Conservation (phyloP, 768 basidiomycete species). For the Terana coerulea region DNA sequence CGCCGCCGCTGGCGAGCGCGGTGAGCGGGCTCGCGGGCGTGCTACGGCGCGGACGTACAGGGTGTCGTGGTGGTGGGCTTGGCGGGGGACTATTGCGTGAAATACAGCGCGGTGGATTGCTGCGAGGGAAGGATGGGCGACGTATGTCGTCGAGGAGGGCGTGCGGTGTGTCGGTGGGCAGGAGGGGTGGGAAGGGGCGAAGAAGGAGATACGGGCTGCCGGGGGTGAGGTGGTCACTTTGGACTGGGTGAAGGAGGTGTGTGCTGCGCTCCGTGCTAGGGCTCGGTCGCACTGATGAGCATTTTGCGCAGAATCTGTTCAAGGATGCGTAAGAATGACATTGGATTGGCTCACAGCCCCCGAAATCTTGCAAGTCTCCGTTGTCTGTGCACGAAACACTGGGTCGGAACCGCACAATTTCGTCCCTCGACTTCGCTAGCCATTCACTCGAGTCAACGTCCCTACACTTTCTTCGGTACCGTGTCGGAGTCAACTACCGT, state of each 20-base stretch:
- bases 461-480: too few relatives aligned
- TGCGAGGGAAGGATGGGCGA: constrained; percentile 21
- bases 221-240: constrained; percentile 19
- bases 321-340: too few relatives aligned
- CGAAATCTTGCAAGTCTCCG: too few relatives aligned
- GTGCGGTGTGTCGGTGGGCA: constrained; percentile 21
- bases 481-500: too few relatives aligned
- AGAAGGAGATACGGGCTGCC: constrained; percentile 10
- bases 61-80: constrained; percentile 64
- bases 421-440: too few relatives aligned
- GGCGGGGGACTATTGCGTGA: constrained; percentile 80
- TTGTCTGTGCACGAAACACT: too few relatives aligned
- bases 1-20: constrained; percentile 47
- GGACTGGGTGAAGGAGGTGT: constrained; percentile 20
- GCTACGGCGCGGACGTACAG: constrained; percentile 42
- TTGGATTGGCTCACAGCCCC: too few relatives aligned
- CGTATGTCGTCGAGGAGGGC: constrained; percentile 25
- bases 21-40: constrained; percentile 44
- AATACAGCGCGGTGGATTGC: constrained; percentile 50
- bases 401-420: too few relatives aligned
- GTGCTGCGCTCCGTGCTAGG: too few relatives aligned
- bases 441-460: too few relatives aligned
- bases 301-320: too few relatives aligned
- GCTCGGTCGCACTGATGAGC: too few relatives aligned
- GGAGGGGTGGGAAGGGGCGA: constrained; percentile 19